Evolutionary conservation across 179 eudicot genomes (phyloP).

Genomic region (Gypsophila paniculata): DNA sequence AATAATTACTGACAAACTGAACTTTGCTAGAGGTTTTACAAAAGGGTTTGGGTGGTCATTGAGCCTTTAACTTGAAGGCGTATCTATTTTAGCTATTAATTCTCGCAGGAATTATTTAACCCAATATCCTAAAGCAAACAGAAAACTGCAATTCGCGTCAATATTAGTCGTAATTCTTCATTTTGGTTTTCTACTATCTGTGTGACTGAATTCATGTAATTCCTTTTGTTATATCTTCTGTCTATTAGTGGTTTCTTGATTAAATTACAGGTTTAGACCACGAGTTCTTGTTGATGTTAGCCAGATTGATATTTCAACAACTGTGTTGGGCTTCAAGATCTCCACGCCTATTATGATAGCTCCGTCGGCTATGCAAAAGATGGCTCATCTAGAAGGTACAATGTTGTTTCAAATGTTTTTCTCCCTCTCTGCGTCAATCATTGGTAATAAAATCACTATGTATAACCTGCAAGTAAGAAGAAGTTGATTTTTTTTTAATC

Average conservation of each 20-base stretch:
- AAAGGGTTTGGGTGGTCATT: background rate
- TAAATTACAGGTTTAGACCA: conserved; percentile 53
- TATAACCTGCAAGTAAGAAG: too few relatives aligned
- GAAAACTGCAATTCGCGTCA: background rate
- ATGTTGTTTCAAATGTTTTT: background rate
- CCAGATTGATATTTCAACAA: conserved; percentile 55
- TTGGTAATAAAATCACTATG: too few relatives aligned
- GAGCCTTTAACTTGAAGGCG: background rate
- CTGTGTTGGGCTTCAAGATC: conserved; percentile 58
- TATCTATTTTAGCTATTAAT: background rate
- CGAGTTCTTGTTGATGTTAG: conserved; percentile 72
- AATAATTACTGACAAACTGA: background rate
- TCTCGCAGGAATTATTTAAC: background rate
- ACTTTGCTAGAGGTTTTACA: background rate
- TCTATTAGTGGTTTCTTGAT: background rate
- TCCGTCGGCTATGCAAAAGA: conserved; percentile 81
- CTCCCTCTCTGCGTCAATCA: too few relatives aligned
- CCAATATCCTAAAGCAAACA: background rate
- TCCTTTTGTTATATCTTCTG: background rate
- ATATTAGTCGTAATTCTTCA: background rate
- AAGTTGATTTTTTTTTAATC: too few relatives aligned
- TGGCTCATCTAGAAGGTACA: conserved; percentile 82
- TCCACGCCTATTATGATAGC: conserved; percentile 92
- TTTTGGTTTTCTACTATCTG: background rate
- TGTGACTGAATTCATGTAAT: background rate